Percentiles rank a stretch among this genome's conserved stretches.
Conservation (phyloP, 2,329 filamentous ascomycete genomes). For the Microdochium bolleyi region DNA sequence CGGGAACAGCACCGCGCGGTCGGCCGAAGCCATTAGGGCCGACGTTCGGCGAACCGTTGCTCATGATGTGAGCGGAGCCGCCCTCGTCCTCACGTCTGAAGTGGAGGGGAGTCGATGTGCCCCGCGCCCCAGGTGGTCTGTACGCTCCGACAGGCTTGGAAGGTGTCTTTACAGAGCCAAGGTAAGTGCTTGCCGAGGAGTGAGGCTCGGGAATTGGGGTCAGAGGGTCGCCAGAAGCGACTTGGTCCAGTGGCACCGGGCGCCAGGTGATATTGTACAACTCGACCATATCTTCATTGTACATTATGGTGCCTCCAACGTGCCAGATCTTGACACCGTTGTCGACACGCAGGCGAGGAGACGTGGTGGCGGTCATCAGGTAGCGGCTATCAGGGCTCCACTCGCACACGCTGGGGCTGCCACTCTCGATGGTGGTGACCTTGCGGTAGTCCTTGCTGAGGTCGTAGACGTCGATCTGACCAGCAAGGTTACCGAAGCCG, state of each 20-base stretch:
- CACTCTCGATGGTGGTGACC: conserved; percentile 87
- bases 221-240: conserved; percentile 62
- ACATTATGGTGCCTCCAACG: conserved; percentile 80
- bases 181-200: conserved; percentile 70
- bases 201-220: conserved; percentile 70
- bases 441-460: conserved; percentile 90
- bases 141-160: conserved; percentile 97
- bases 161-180: conserved; percentile 84
- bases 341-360: conserved; percentile 88
- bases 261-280: conserved; percentile 88
- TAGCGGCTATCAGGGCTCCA: conserved; percentile 96
- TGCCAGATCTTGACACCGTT: conserved; percentile 97
- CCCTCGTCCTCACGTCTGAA: conserved; percentile 98
- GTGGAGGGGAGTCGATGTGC: conserved; percentile 78
- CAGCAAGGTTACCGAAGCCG: conserved; percentile 94
- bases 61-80: conserved; percentile 74
- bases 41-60: conserved; percentile 67
- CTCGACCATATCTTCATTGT: conserved; percentile 90
- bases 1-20: conserved; percentile 72
- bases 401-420: conserved; percentile 91
- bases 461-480: conserved; percentile 97
- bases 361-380: conserved; percentile 96
- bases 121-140: conserved; percentile 86
- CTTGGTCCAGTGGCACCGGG: conserved; percentile 56
- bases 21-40: conserved; percentile 74